Percentiles rank a stretch among this genome's conserved stretches.
Conservation (phyloP, 768 basidiomycete genomes). For the Xerocomellus chrysenteron region DNA sequence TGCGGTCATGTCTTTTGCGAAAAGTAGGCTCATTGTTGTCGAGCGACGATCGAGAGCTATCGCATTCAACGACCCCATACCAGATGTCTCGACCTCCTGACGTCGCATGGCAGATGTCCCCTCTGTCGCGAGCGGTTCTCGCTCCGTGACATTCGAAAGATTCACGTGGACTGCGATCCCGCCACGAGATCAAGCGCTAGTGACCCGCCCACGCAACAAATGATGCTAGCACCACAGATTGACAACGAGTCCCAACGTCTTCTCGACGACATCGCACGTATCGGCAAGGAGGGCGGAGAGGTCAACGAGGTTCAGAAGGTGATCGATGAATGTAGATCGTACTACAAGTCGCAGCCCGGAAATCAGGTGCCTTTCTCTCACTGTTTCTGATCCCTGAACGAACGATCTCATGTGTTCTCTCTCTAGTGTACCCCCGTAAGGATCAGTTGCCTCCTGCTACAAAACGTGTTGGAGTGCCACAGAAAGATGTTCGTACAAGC, state of each 20-base stretch:
- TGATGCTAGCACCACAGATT: conserved; percentile 21
- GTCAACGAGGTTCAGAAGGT: conserved; percentile 48
- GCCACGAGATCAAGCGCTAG: conserved; percentile 15
- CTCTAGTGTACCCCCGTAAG: conserved; percentile 51
- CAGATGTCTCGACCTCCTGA: conserved; percentile 57
- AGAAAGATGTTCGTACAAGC: conserved; percentile 38
- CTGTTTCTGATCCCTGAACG: conserved; percentile 6
- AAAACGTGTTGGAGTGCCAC: conserved; percentile 51
- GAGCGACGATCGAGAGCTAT: conserved; percentile 2
- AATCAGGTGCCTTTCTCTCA: conserved; percentile 39
- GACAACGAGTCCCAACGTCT: conserved; percentile 51
- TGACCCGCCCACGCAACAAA: conserved; percentile 22
- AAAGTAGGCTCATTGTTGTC: conserved; percentile 32
- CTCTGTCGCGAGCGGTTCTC: conserved; percentile 61
- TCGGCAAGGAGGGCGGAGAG: conserved; percentile 57
- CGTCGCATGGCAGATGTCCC: conserved; percentile 49
- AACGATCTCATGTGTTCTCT: conserved; percentile 5
- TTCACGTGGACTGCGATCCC: conserved; percentile 58
- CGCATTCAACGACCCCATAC: background rate
- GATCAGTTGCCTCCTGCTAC: conserved; percentile 47
- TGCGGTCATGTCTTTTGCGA: conserved; percentile 76
- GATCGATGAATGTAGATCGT: conserved; percentile 50
- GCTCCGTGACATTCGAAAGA: conserved; percentile 44
- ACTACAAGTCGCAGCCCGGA: conserved; percentile 45
- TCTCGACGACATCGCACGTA: conserved; percentile 50